Percentiles rank a stretch among this genome's conserved stretches.
phyloP scores from a whole-genome alignment of 495 filamentous ascomycete species.

The Neurospora intermedia region DNA sequence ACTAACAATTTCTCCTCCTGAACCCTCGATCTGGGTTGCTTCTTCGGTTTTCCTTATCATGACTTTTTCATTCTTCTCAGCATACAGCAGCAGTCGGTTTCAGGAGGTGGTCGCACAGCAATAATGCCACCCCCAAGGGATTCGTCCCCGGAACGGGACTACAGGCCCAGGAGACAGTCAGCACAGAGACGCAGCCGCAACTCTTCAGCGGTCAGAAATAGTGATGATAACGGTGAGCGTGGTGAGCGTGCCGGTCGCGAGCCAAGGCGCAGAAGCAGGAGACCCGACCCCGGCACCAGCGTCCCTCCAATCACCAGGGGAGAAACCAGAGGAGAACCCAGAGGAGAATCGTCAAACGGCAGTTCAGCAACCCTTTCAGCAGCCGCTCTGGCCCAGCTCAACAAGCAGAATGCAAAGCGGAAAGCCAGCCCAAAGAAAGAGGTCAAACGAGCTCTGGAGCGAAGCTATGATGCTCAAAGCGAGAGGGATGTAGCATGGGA shows the following conservation, averaged over 20 bases:
- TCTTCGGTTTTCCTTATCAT: neutral
- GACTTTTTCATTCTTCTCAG: neutral
- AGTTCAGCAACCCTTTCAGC: conserved; percentile 31
- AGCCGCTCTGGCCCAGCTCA: conserved; percentile 50
- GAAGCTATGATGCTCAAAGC: neutral
- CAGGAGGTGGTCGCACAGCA: neutral
- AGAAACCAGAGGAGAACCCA: conserved; percentile 4
- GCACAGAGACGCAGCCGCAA: neutral
- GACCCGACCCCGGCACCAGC: conserved; percentile 16
- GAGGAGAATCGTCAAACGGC: conserved; percentile 6
- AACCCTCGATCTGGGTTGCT: neutral
- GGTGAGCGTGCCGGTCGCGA: neutral
- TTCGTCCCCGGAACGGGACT: neutral
- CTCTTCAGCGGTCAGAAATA: neutral
- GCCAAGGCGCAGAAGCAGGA: conserved; percentile 1
- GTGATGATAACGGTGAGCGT: neutral
- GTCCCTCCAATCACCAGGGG: conserved; percentile 8
- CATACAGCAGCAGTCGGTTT: neutral
- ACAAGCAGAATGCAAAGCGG: conserved; percentile 41
- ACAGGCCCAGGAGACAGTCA: neutral
- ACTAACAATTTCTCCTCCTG: neutral
- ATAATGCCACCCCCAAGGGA: neutral
- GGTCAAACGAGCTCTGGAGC: neutral
- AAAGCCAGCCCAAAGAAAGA: conserved; percentile 2
- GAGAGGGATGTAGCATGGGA: conserved; percentile 21